phyloP scores from a whole-genome alignment of 352 stramenopile genomes.

The Aphanomyces stellatus region DNA sequence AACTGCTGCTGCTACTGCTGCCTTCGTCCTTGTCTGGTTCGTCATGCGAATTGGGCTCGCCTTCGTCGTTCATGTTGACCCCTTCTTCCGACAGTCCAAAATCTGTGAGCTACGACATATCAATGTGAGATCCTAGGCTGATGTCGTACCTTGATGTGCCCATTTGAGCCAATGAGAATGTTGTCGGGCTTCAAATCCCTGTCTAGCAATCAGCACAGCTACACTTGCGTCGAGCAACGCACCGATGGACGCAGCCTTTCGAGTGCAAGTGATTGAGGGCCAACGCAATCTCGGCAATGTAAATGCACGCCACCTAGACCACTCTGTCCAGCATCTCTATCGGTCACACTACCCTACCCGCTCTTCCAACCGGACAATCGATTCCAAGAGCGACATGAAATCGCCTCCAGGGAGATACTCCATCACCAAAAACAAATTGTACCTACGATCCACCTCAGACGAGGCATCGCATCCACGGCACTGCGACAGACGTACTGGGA shows the following conservation, averaged over 20 bases:
- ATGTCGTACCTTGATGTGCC: conserved; percentile 79
- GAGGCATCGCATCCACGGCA: background rate
- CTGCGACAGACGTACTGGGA: conserved; percentile 46
- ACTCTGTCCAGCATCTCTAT: background rate
- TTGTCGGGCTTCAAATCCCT: conserved; percentile 88
- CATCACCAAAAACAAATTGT: conserved; percentile 86
- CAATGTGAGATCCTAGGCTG: background rate
- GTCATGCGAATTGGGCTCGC: conserved; percentile 25
- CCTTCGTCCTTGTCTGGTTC: background rate
- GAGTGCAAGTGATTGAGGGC: conserved; percentile 79
- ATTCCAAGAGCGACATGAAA: conserved; percentile 86
- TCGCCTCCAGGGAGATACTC: conserved; percentile 85
- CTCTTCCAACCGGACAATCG: conserved; percentile 81
- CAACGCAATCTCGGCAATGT: conserved; percentile 82
- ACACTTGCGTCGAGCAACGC: background rate
- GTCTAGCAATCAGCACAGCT: background rate
- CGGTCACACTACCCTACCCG: no score
- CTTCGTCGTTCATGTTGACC: conserved; percentile 36
- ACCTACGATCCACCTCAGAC: conserved; percentile 24
- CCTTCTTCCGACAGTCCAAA: conserved; percentile 82
- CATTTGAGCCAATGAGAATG: conserved; percentile 79
- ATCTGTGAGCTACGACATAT: conserved; percentile 55
- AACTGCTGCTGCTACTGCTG: background rate
- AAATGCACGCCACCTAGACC: conserved; percentile 67
- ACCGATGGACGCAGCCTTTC: conserved; percentile 80